Conservation (phyloP, 1,284 basidiomycete species). For the Ganoderma sinense region DNA sequence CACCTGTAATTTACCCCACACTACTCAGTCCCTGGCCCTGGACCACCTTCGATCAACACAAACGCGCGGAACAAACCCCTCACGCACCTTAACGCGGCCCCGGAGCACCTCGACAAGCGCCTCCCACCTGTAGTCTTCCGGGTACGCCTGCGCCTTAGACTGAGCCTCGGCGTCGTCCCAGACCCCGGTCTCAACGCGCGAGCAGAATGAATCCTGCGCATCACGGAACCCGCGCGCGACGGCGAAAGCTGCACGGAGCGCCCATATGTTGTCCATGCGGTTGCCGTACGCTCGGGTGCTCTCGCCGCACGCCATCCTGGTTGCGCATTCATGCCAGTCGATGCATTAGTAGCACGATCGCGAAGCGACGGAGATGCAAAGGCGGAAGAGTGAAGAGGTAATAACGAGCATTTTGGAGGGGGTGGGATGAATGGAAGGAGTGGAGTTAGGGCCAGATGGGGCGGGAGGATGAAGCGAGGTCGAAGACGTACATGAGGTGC, state of each 20-base stretch:
- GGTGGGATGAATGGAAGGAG: background rate
- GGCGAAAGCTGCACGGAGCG: slow-evolving; percentile 66
- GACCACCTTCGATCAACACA: background rate
- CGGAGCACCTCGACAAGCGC: slow-evolving; percentile 88
- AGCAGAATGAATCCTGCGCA: slow-evolving; percentile 78
- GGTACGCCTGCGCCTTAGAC: slow-evolving; percentile 67
- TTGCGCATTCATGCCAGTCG: background rate
- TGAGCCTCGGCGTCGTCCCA: slow-evolving; percentile 62
- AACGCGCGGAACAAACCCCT: slow-evolving; percentile 30
- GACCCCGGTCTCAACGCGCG: slow-evolving; percentile 59
- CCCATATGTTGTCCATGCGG: slow-evolving; percentile 72
- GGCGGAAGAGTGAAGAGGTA: background rate
- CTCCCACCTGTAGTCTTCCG: slow-evolving; percentile 85
- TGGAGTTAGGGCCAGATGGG: background rate
- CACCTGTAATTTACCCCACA: slow-evolving; percentile 53
- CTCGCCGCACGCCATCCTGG: slow-evolving; percentile 71
- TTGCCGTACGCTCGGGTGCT: slow-evolving; percentile 48
- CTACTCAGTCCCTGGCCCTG: background rate
- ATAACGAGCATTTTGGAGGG: background rate
- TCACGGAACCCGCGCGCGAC: slow-evolving; percentile 79
- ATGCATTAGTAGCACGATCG: slow-evolving; percentile 1
- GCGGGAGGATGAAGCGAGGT: background rate
- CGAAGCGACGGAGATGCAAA: background rate
- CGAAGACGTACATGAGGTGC: slow-evolving; percentile 48
- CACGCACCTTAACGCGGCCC: slow-evolving; percentile 69